Conservation (phyloP, 1,284 basidiomycete genomes). For the Cutaneotrichosporon arboriforme region DNA sequence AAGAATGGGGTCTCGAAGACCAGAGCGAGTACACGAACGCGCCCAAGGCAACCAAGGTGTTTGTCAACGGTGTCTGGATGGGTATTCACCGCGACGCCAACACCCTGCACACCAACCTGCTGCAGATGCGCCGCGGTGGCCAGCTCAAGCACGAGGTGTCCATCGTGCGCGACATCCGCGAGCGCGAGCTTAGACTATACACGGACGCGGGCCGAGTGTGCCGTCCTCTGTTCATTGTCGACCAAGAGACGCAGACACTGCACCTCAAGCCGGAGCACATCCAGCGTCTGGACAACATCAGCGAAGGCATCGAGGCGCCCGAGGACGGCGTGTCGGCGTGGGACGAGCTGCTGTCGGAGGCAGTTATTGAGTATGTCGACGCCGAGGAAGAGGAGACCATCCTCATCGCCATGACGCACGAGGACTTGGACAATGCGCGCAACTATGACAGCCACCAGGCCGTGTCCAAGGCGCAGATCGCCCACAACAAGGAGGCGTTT, state of each 20-base stretch:
- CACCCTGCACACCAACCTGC: slow-evolving; percentile 86
- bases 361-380: slow-evolving; percentile 90
- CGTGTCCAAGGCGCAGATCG: slow-evolving; percentile 50
- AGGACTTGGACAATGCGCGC: slow-evolving; percentile 79
- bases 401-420: slow-evolving; percentile 97
- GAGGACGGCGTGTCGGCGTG: slow-evolving; percentile 62
- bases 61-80: slow-evolving; percentile 99
- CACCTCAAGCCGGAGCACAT: slow-evolving; percentile 80
- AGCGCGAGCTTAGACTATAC: slow-evolving; percentile 87
- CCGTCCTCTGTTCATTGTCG: slow-evolving; percentile 94
- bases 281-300: slow-evolving; percentile 47
- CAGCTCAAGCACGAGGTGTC: slow-evolving; percentile 96
- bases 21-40: slow-evolving; percentile 85
- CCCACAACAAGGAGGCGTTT: slow-evolving; percentile 54
- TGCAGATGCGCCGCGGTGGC: slow-evolving; percentile 85
- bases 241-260: slow-evolving; percentile 70
- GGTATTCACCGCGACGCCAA: slow-evolving; percentile 96
- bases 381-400: slow-evolving; percentile 99
- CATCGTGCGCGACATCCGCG: slow-evolving; percentile 93
- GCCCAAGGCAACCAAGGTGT: slow-evolving; percentile 86
- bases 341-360: slow-evolving; percentile 77
- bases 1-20: slow-evolving; percentile 95
- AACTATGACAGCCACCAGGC: slow-evolving; percentile 28
- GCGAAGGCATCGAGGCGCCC: slow-evolving; percentile 53
- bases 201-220: slow-evolving; percentile 96